phyloP scores from a whole-genome alignment of 352 stramenopile genomes.

The Globisporangium recalcitrans region DNA sequence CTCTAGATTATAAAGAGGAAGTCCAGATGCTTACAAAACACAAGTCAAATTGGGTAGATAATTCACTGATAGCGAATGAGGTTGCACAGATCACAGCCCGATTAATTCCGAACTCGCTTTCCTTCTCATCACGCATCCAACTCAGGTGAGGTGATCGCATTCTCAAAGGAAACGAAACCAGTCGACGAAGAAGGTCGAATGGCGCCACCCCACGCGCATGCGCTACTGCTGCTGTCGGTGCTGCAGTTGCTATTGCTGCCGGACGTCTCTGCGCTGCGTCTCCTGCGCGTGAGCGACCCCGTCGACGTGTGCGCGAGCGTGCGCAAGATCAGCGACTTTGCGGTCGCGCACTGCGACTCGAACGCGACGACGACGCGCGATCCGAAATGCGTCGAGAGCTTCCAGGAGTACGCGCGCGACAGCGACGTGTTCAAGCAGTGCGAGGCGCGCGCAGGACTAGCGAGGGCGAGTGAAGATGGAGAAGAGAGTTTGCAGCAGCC shows the following conservation, averaged over 20 bases:
- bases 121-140: too few relatives aligned
- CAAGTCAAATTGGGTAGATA: too few relatives aligned
- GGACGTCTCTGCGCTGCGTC: background rate
- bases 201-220: background rate
- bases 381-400: slow-evolving; percentile 38
- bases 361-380: slow-evolving; percentile 7
- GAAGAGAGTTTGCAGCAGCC: background rate
- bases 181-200: background rate
- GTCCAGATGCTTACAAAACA: too few relatives aligned
- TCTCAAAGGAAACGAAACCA: background rate
- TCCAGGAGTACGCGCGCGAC: slow-evolving; percentile 45
- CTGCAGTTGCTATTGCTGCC: background rate
- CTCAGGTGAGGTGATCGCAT: background rate
- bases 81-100: too few relatives aligned
- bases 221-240: background rate
- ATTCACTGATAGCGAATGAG: too few relatives aligned
- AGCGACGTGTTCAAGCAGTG: slow-evolving; percentile 35
- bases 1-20: too few relatives aligned
- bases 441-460: slow-evolving; percentile 15
- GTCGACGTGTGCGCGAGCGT: slow-evolving; percentile 35
- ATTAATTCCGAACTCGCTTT: background rate
- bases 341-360: slow-evolving; percentile 27
- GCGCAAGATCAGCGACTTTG: slow-evolving; percentile 36
- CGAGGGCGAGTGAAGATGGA: background rate
- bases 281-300: background rate